Base-by-base conservation (phyloP, 306 rosid genomes). In the Medicago ruthenica region DNA sequence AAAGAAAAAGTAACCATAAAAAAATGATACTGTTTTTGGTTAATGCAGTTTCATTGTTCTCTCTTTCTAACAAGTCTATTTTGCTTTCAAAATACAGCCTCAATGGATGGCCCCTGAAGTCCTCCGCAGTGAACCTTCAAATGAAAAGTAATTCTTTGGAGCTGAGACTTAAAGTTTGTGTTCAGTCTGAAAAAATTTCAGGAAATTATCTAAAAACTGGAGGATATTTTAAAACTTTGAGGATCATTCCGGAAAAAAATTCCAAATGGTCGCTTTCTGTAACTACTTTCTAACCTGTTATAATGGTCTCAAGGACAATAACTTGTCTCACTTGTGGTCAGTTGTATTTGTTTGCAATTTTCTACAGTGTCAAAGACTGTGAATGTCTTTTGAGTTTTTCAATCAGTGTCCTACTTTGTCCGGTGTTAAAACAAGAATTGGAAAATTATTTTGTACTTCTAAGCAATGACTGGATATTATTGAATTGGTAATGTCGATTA, bases 51-150 rank as follows among this genome's bases (percentile, higher is more conserved):
- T 54, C 3, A 22, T 76, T 79, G 51, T 61, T 62, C 54, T 68
- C 50, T 60, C 41, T 31, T n/a, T 39, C 78, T 75, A 63, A 80
- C 76, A 61, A 14, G 41, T 63, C 9, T 51, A 55, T 59, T 71
- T 31, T 63, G 3, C 74, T 59, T 37, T 51, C 27, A 37, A 81
- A 79, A 80, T 85, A 80, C 90, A 91, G 95, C 95, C 97, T 75
- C 92, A 87, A 44, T 89, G 92, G 92, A 91, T 91, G 95, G 95
- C 95, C 72, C 95, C 97, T 41, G 92, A 91, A 83, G 87, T 91
- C 83, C 91, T 91, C 31, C 85, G 92, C 41, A 89, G 85, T 36
- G 95, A 89, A 58, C 97, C 91, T 71, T 89, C 95, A 27, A 86
- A 89, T 72, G 97, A 89, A 71, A 91, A 91, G 97, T 91, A 80